A percentile compares a stretch with the other conserved stretches of the same genome.
These are phyloP conservation scores for Starmera quercuum DNA, from an alignment of 805 yeast genomes.

Conservation along the genomic window DNA sequence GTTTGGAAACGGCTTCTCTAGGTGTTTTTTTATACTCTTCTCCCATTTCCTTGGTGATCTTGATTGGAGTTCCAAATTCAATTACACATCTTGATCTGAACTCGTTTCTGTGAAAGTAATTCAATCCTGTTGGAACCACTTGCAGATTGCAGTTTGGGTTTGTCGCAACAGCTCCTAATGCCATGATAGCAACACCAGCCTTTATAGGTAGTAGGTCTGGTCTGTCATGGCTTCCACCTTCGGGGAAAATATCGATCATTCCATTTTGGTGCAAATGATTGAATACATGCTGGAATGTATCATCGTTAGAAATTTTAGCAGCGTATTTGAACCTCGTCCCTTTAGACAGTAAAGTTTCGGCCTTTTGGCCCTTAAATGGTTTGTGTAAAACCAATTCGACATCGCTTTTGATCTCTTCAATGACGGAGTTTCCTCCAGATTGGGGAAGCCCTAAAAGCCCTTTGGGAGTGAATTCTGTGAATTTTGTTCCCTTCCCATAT, in stretches of 20 bases:
- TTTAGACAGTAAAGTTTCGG: conserved; percentile 36
- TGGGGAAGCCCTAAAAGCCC: conserved; percentile 74
- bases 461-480: conserved; percentile 49
- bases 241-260: conserved; percentile 90
- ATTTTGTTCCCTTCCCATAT: conserved; percentile 57
- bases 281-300: conserved; percentile 77
- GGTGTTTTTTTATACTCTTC: conserved; percentile 57
- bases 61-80: conserved; percentile 87
- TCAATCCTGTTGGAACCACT: conserved; percentile 93
- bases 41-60: conserved; percentile 54
- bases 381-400: conserved; percentile 59
- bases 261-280: conserved; percentile 70
- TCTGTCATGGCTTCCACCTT: conserved; percentile 96
- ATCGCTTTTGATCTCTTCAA: conserved; percentile 60
- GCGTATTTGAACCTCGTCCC: conserved; percentile 73
- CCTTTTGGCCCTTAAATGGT: conserved; percentile 52
- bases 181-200: conserved; percentile 98
- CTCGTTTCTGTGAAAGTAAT: conserved; percentile 90
- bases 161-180: conserved; percentile 82
- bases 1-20: conserved; percentile 64
- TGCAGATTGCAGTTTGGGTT: conserved; percentile 69
- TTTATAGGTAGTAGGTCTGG: conserved; percentile 84
- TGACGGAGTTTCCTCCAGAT: conserved; percentile 68
- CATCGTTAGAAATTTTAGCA: conserved; percentile 73
- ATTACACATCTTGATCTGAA: conserved; percentile 92